A percentile compares a stretch with the other conserved stretches of the same genome.
These are phyloP conservation scores for Amauroascus niger DNA, from an alignment of 2,329 filamentous ascomycete genomes.

Conservation along the genomic window DNA sequence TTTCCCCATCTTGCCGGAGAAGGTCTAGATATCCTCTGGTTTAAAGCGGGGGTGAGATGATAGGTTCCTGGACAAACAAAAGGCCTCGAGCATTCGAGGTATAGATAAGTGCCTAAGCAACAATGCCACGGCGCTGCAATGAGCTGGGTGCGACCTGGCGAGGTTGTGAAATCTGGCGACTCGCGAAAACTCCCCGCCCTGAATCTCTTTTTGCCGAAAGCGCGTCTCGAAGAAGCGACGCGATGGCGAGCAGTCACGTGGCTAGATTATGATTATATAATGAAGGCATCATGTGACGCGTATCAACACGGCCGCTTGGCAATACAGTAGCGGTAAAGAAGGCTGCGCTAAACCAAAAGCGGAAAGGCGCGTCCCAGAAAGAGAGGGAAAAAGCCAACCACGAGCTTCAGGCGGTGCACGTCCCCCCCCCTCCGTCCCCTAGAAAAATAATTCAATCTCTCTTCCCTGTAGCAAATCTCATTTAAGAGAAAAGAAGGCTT, in stretches of 20 bases:
- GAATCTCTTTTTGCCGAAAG: background rate
- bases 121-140: background rate
- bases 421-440: too few relatives aligned
- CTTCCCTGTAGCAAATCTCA: background rate
- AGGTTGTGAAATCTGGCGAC: background rate
- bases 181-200: too few relatives aligned
- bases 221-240: background rate
- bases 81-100: background rate
- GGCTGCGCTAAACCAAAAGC: background rate
- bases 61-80: background rate
- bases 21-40: background rate
- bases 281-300: too few relatives aligned
- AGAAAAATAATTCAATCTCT: background rate
- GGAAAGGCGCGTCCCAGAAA: background rate
- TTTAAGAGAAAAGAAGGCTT: background rate
- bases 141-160: background rate
- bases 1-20: constrained; percentile 63
- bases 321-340: too few relatives aligned
- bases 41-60: background rate
- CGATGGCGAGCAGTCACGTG: background rate
- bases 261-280: too few relatives aligned
- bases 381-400: constrained; percentile 15
- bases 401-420: constrained; percentile 13
- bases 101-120: too few relatives aligned
- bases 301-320: background rate